Base-by-base conservation (phyloP, 805 yeast genomes). In the Pachysolen tannophilus region DNA sequence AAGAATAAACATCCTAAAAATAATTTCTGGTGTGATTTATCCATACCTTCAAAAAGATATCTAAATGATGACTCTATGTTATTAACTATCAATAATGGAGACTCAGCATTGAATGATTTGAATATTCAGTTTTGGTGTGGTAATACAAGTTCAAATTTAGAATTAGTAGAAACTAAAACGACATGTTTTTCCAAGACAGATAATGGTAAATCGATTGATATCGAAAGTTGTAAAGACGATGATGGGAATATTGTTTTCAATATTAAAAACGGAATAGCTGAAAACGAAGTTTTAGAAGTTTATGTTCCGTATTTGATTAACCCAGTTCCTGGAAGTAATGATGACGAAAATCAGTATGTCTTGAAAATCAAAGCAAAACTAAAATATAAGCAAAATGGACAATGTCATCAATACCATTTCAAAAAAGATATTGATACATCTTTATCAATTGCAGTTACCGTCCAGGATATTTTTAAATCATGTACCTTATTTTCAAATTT, bases 391-490 rank as follows among this genome's bases (percentile, higher is more conserved):
- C 47, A 39, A 34, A 41, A 39, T 10, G 45, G 35, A 4, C 45
- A 40, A 39, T 44, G 33, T 14, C 50, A 32, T 43, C 48, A 47
- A 0, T 47, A 45, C 20, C 18, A 17, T 2, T 10, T 41, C n/a
- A 36, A 41, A 6, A 45, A 48, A 20, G 45, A 47, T 2, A 40
- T 81, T 5, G 78, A 80, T 40, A 70, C 77, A 5, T 55, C 72
- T 1, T 59, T 84, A 26, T 63, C 72, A 5, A 58, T 83, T 6
- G 78, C 86, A 0, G 92, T 83, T 1, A 76, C 85, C 3, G 94
- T 83, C 2, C 90, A 82, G 47, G 95, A 85, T 51, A 75, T 78
- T 8, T 83, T 82, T 60, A 72, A 75, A 43, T 53, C 69, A 3
- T 52, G 68, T 13, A 57, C 63, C 20, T 56, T 84, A 1, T 78